Evolutionary conservation across 1,284 basidiomycete genomes (phyloP).

Genomic region (Papiliotrema fonsecae): DNA sequence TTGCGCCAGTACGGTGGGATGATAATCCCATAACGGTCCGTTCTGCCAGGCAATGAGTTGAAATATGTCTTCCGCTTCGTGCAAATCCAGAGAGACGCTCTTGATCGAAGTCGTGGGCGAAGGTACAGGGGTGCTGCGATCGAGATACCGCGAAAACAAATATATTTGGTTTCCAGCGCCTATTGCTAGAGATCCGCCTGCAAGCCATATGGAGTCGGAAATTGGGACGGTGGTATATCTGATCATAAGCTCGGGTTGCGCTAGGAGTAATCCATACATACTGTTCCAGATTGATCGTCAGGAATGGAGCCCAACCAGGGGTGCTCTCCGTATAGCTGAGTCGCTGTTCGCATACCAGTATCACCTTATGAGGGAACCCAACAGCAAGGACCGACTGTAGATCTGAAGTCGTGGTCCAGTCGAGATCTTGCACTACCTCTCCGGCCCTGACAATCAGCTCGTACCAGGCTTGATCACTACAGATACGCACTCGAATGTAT

Average conservation of each 20-base stretch:
- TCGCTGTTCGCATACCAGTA: conserved; percentile 79
- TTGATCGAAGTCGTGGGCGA: conserved; percentile 38
- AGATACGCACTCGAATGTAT: conserved; percentile 56
- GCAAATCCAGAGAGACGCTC: conserved; percentile 13
- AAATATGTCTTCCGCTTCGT: conserved; percentile 57
- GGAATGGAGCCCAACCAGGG: conserved; percentile 71
- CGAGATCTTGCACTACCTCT: conserved; percentile 70
- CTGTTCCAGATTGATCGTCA: conserved; percentile 65
- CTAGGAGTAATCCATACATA: conserved; percentile 39
- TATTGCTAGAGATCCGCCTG: conserved; percentile 65
- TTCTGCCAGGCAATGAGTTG: conserved; percentile 75
- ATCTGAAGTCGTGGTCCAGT: conserved; percentile 87
- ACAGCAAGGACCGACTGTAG: conserved; percentile 82
- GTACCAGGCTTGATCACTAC: neutral
- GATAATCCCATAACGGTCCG: conserved; percentile 79
- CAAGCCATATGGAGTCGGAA: conserved; percentile 80
- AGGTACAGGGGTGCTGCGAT: conserved; percentile 32
- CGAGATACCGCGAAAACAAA: conserved; percentile 53
- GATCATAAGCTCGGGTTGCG: neutral
- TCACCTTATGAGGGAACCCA: conserved; percentile 69
- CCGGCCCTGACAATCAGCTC: conserved; percentile 9
- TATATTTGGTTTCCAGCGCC: conserved; percentile 68
- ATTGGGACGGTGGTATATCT: conserved; percentile 73
- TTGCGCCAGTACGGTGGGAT: conserved; percentile 87
- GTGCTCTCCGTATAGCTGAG: conserved; percentile 81